A percentile compares a stretch with the other conserved stretches of the same genome.
Evolutionary conservation across 371 early-diverging fungal genomes (phyloP).

Genomic region (Rhizopus arrhizus): DNA sequence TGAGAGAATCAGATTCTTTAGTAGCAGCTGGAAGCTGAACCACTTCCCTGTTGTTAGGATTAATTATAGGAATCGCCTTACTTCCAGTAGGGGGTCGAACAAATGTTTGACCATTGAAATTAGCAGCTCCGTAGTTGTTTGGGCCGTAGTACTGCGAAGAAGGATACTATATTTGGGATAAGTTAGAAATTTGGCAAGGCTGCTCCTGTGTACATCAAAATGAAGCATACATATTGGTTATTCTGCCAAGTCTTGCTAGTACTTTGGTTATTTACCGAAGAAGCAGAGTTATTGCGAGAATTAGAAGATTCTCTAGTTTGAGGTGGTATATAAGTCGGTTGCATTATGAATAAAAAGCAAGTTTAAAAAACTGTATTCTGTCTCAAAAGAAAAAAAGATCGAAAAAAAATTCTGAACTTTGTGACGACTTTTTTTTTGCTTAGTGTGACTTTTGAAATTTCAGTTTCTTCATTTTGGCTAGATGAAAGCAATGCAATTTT

Average conservation of each 20-base stretch:
- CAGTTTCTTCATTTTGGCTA: too few species aligned
- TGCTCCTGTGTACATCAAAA: background rate
- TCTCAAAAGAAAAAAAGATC: too few species aligned
- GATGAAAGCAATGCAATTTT: too few species aligned
- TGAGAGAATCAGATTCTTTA: constrained; percentile 9
- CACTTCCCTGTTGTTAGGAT: constrained; percentile 73
- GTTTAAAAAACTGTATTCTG: background rate
- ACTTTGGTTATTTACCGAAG: constrained; percentile 27
- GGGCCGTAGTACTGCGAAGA: constrained; percentile 34
- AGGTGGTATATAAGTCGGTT: constrained; percentile 28
- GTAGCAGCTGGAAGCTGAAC: constrained; percentile 45
- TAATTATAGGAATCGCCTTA: constrained; percentile 71
- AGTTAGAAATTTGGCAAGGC: too few species aligned
- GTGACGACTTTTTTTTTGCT: too few species aligned
- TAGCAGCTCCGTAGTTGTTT: constrained; percentile 30
- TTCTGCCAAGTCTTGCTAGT: constrained; percentile 18
- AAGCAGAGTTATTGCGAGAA: background rate
- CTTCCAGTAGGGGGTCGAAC: constrained; percentile 50
- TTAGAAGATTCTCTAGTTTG: constrained; percentile 36
- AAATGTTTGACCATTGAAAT: constrained; percentile 44
- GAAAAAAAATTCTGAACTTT: too few species aligned
- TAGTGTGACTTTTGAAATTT: too few species aligned
- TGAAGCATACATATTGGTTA: constrained; percentile 33
- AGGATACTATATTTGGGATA: constrained; percentile 24
- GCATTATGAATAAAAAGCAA: constrained; percentile 25